Conservation (phyloP, 139 green algal species). For the Desmodesmus armatus region DNA sequence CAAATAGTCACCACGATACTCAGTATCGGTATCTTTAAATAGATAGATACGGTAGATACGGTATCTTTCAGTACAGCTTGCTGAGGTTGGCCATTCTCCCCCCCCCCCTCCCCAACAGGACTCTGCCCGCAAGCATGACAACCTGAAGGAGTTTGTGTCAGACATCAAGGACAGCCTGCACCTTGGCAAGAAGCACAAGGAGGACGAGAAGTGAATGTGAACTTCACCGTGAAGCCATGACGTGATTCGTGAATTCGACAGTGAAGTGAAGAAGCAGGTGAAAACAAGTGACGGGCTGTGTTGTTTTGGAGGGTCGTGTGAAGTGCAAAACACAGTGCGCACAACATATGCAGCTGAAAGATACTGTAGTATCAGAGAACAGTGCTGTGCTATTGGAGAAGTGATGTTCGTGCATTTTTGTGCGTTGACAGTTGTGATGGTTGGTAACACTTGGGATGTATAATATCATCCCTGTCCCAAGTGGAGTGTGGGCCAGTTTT, state of each 20-base stretch:
- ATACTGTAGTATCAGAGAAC: no score
- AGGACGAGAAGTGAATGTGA: background rate
- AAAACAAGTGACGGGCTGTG: background rate
- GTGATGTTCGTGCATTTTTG: no score
- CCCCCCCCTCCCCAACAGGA: background rate
- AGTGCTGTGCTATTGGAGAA: no score
- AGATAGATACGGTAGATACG: no score
- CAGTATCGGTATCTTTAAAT: background rate
- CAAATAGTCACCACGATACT: background rate
- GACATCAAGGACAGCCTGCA: background rate
- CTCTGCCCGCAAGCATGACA: background rate
- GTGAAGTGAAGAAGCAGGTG: background rate
- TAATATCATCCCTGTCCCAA: no score
- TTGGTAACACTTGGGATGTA: no score
- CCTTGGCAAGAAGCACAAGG: constrained; percentile 1
- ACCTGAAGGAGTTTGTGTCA: constrained; percentile 19
- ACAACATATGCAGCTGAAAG: no score
- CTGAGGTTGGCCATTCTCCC: background rate
- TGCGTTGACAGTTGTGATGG: no score
- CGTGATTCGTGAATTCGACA: background rate
- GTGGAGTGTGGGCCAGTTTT: no score
- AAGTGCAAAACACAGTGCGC: no score
- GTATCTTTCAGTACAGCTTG: background rate
- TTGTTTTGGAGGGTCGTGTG: background rate
- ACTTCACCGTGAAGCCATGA: background rate